Evolutionary conservation across 768 basidiomycete genomes (phyloP).

Genomic region (Pisolithus microcarpus): DNA sequence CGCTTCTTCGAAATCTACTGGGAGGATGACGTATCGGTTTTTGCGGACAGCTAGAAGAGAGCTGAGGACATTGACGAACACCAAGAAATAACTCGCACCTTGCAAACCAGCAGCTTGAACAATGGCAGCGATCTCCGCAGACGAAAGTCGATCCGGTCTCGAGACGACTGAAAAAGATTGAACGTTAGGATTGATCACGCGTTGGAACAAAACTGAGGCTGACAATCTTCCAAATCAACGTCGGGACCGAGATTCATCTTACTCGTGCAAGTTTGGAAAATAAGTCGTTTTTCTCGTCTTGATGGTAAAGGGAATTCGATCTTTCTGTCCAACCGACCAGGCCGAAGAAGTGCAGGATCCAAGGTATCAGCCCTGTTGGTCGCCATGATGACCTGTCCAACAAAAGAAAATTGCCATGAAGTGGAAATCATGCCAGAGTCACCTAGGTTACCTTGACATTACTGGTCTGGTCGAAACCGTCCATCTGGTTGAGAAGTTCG

Average conservation of each 20-base stretch:
- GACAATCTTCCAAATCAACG: conserved; percentile 97
- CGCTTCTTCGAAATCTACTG: conserved; percentile 97
- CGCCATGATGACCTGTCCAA: conserved; percentile 91
- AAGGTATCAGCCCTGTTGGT: conserved; percentile 98
- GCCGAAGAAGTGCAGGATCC: conserved; percentile 94
- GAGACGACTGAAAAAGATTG: conserved; percentile 67
- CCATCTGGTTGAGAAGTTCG: conserved; percentile 98
- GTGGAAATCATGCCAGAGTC: not conserved
- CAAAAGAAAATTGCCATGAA: not conserved
- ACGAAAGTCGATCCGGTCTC: conserved; percentile 90
- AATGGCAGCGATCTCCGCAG: conserved; percentile 92
- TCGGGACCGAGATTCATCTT: conserved; percentile 99
- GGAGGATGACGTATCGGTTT: conserved; percentile 95
- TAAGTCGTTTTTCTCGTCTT: conserved; percentile 88
- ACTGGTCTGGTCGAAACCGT: conserved; percentile 97
- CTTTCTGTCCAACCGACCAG: conserved; percentile 95
- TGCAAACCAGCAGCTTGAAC: conserved; percentile 96
- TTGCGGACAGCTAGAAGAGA: conserved; percentile 76
- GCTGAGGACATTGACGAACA: conserved; percentile 2
- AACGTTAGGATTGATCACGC: conserved; percentile 10
- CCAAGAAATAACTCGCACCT: conserved; percentile 39
- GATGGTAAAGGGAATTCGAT: conserved; percentile 97
- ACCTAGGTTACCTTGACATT: conserved; percentile 77
- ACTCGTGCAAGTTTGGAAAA: conserved; percentile 94
- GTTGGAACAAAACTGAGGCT: conserved; percentile 24